phyloP scores from a whole-genome alignment of 2,329 filamentous ascomycete species.

The Cordyceps cicadae region DNA sequence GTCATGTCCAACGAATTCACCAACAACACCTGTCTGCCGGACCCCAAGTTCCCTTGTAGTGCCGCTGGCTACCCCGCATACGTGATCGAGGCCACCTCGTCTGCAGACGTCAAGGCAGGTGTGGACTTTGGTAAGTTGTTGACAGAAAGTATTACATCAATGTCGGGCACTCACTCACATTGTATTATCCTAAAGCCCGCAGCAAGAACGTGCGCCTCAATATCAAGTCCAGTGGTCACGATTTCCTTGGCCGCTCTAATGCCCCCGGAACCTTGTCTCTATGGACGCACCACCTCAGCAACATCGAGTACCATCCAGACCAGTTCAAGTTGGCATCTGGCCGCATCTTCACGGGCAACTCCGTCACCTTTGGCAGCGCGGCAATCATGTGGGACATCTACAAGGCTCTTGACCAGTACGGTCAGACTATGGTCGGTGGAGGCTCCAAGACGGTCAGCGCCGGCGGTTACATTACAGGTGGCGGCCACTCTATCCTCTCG shows the following conservation, averaged over 20 bases:
- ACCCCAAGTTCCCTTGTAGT: conserved; percentile 26
- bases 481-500: conserved; percentile 48
- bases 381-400: conserved; percentile 43
- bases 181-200: conserved; percentile 22
- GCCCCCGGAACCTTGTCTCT: conserved; percentile 44
- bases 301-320: conserved; percentile 28
- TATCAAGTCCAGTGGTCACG: conserved; percentile 34
- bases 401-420: conserved; percentile 32
- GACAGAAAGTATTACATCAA: background rate
- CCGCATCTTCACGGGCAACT: conserved; percentile 34
- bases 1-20: conserved; percentile 34
- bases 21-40: conserved; percentile 43
- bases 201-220: conserved; percentile 34
- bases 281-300: conserved; percentile 43
- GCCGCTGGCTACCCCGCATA: conserved; percentile 26
- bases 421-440: conserved; percentile 46
- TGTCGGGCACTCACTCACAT: background rate
- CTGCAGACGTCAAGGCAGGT: conserved; percentile 24
- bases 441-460: conserved; percentile 47
- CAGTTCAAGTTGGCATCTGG: conserved; percentile 35
- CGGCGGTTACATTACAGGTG: conserved; percentile 54
- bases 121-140: conserved; percentile 34
- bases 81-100: conserved; percentile 27
- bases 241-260: conserved; percentile 37
- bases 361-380: conserved; percentile 46